phyloP scores from a whole-genome alignment of 306 rosid species.

The Rosa lucieae region DNA sequence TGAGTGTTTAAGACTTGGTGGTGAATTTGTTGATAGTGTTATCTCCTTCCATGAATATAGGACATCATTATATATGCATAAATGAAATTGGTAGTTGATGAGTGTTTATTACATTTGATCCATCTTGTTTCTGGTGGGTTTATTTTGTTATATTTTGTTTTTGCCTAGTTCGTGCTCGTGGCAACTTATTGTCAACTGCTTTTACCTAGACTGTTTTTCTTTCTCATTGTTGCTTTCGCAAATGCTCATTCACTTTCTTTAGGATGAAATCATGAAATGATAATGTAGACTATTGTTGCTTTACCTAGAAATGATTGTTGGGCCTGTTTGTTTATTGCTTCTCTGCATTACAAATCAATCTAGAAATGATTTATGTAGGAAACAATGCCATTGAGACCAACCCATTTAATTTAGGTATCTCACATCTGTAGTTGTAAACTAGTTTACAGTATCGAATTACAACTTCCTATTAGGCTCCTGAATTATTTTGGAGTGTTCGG shows the following conservation, averaged over 20 bases:
- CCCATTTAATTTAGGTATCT: no score
- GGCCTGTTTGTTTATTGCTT: not conserved
- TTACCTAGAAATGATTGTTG: no score
- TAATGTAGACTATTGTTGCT: no score
- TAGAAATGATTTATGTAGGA: not conserved
- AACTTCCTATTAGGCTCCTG: not conserved
- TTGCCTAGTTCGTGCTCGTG: not conserved
- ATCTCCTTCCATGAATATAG: not conserved
- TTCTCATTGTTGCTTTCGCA: not conserved
- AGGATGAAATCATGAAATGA: no score
- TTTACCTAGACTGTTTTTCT: not conserved
- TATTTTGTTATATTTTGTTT: no score
- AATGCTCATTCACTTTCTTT: not conserved
- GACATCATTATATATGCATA: not conserved
- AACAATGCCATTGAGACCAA: not conserved
- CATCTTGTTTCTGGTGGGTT: not conserved
- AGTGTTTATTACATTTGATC: not conserved
- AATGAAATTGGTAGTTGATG: not conserved
- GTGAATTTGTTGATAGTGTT: conserved; percentile 1
- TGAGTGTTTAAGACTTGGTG: not conserved
- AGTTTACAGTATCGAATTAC: not conserved
- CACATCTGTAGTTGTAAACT: not conserved
- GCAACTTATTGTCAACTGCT: not conserved
- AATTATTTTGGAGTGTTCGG: not conserved
- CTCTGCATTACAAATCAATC: not conserved